Conservation (phyloP, 2,329 filamentous ascomycete species). For the Aspergillus pseudoglaucus region DNA sequence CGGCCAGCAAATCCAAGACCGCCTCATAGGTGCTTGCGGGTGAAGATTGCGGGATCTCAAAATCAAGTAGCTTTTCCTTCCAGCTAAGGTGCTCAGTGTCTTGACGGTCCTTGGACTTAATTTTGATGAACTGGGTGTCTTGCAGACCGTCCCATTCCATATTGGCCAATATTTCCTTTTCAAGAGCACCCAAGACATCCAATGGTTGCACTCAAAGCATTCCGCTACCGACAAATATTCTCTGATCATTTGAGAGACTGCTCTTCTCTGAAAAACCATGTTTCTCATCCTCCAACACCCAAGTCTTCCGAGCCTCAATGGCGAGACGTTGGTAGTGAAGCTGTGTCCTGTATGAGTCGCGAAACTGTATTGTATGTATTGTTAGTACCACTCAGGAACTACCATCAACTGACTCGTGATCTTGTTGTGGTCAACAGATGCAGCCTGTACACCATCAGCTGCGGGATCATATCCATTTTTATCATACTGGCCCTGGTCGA, state of each 20-base stretch:
- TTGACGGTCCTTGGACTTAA: slow-evolving; percentile 7
- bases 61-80: slow-evolving; percentile 11
- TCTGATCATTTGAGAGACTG: too few species aligned
- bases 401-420: background rate
- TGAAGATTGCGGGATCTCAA: slow-evolving; percentile 5
- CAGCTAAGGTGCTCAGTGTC: slow-evolving; percentile 8
- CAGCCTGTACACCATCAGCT: background rate
- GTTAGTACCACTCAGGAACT: background rate
- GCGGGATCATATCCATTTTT: background rate
- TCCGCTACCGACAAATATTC: slow-evolving; percentile 11
- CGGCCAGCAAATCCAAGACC: too few species aligned
- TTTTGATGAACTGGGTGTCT: slow-evolving; percentile 8
- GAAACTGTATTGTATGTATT: background rate
- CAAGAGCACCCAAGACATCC: slow-evolving; percentile 5
- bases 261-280: background rate
- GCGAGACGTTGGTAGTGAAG: background rate
- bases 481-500: background rate
- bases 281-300: background rate
- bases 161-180: slow-evolving; percentile 12
- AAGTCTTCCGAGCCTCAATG: background rate
- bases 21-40: too few species aligned
- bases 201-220: slow-evolving; percentile 13
- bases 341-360: background rate
- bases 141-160: slow-evolving; percentile 10
- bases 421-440: background rate